A percentile compares a stretch with the other conserved stretches of the same genome.
Evolutionary conservation across 2,329 filamentous ascomycete genomes (phyloP).

Genomic region (Onygenales sp.): DNA sequence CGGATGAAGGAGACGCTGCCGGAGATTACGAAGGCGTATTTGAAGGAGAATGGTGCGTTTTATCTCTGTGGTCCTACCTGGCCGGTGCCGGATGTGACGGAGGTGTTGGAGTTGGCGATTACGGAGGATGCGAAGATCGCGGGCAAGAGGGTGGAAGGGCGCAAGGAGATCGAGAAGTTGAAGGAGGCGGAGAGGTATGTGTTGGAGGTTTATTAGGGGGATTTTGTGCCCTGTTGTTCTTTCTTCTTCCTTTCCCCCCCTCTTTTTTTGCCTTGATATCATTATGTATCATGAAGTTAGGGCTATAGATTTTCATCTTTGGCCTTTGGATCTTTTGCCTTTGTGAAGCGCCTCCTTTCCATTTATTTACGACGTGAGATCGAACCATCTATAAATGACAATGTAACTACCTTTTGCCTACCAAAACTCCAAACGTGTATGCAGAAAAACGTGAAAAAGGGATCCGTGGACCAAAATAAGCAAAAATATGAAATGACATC

Average conservation of each 20-base stretch:
- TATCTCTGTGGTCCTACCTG: slow-evolving; percentile 97
- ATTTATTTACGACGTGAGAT: background rate
- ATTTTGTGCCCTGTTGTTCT: too few species aligned
- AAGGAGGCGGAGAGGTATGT: slow-evolving; percentile 95
- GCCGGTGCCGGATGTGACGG: slow-evolving; percentile 95
- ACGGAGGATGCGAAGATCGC: slow-evolving; percentile 58
- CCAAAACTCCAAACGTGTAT: background rate
- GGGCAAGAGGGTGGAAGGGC: slow-evolving; percentile 72
- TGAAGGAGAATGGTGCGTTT: slow-evolving; percentile 80
- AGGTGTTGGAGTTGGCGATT: slow-evolving; percentile 88
- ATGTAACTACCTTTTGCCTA: background rate
- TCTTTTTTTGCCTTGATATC: background rate
- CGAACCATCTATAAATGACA: background rate
- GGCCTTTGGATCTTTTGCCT: too few species aligned
- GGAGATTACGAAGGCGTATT: slow-evolving; percentile 78
- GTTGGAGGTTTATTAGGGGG: slow-evolving; percentile 77
- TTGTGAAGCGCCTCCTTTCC: too few species aligned
- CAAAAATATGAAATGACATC: too few species aligned
- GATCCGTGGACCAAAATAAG: too few species aligned
- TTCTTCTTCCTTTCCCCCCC: too few species aligned
- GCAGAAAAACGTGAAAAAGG: background rate
- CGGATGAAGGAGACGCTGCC: slow-evolving; percentile 81
- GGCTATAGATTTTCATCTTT: background rate
- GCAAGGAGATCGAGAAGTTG: slow-evolving; percentile 89
- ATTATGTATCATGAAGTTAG: background rate